Conservation (phyloP, 805 yeast genomes). For the Candida maesae region DNA sequence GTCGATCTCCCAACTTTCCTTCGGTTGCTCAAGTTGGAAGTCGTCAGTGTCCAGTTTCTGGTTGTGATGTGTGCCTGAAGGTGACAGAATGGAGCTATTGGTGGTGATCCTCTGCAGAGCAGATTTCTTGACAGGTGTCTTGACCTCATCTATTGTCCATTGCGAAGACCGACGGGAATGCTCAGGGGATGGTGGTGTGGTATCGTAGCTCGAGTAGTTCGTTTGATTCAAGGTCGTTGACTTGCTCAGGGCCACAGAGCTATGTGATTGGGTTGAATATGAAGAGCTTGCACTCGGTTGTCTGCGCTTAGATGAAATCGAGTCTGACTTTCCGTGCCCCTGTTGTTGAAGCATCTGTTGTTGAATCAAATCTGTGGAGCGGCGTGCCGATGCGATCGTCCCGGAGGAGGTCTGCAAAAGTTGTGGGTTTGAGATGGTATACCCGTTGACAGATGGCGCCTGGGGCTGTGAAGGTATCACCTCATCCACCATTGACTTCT, state of each 20-base stretch:
- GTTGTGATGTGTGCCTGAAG: slow-evolving; percentile 24
- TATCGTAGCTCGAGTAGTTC: slow-evolving; percentile 18
- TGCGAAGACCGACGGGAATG: slow-evolving; percentile 28
- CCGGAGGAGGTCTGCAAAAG: slow-evolving; percentile 14
- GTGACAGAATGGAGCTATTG: slow-evolving; percentile 15
- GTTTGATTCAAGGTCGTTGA: slow-evolving; percentile 25
- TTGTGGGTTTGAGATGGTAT: slow-evolving; percentile 26
- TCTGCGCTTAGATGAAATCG: slow-evolving; percentile 12
- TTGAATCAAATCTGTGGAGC: slow-evolving; percentile 11
- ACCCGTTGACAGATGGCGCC: slow-evolving; percentile 2
- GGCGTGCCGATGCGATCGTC: slow-evolving; percentile 3
- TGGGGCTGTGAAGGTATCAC: not conserved
- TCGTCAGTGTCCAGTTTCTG: slow-evolving; percentile 11
- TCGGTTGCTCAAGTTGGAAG: slow-evolving; percentile 57
- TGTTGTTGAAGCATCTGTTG: slow-evolving; percentile 10
- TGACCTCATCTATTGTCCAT: slow-evolving; percentile 20
- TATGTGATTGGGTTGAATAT: slow-evolving; percentile 24
- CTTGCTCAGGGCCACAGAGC: slow-evolving; percentile 26
- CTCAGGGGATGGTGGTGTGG: slow-evolving; percentile 23
- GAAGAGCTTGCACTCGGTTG: slow-evolving; percentile 25
- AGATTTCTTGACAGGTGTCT: slow-evolving; percentile 21
- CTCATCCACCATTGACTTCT: slow-evolving; percentile 14
- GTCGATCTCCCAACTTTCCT: slow-evolving; percentile 62
- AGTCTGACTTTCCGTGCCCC: slow-evolving; percentile 5
- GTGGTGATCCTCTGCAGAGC: slow-evolving; percentile 25